Evolutionary conservation across 441 rosid genomes (phyloP).

Genomic region (Gossypium trilobum): DNA sequence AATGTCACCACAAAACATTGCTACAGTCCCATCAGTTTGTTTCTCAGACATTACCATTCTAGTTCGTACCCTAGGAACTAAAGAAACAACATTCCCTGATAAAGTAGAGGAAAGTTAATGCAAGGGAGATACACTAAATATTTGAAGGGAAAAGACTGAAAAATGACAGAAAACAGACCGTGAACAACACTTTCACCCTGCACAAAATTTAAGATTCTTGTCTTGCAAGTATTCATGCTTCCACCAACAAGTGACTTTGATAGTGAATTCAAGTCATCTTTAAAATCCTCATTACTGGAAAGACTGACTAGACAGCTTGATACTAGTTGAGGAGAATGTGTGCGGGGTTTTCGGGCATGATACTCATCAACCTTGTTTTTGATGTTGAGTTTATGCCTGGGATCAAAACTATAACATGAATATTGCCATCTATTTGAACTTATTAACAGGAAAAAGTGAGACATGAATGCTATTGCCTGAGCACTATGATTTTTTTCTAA

Average conservation of each 20-base stretch:
- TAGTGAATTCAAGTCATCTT: slow-evolving; percentile 47
- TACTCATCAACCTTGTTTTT: slow-evolving; percentile 58
- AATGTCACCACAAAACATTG: slow-evolving; percentile 69
- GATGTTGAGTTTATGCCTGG: slow-evolving; percentile 66
- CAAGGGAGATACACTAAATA: slow-evolving; percentile 11
- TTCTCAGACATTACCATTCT: slow-evolving; percentile 75
- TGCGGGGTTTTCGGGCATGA: slow-evolving; percentile 30
- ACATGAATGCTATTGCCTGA: neutral
- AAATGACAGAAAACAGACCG: slow-evolving; percentile 34
- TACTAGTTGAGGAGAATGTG: slow-evolving; percentile 36
- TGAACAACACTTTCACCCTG: slow-evolving; percentile 50
- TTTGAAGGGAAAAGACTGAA: slow-evolving; percentile 13
- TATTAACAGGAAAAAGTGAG: neutral
- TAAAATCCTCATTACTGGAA: slow-evolving; percentile 52
- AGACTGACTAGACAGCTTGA: slow-evolving; percentile 30
- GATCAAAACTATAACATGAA: slow-evolving; percentile 19
- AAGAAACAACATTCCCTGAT: slow-evolving; percentile 41
- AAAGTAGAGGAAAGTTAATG: slow-evolving; percentile 17
- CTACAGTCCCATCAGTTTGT: slow-evolving; percentile 75
- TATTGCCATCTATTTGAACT: neutral
- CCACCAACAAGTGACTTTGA: slow-evolving; percentile 80
- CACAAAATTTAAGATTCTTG: slow-evolving; percentile 46
- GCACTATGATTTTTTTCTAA: neutral
- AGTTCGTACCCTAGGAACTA: slow-evolving; percentile 35
- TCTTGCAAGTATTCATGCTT: slow-evolving; percentile 69